Conservation (phyloP, 163 green algal species). For the Chlamydomonas reinhardtii region DNA sequence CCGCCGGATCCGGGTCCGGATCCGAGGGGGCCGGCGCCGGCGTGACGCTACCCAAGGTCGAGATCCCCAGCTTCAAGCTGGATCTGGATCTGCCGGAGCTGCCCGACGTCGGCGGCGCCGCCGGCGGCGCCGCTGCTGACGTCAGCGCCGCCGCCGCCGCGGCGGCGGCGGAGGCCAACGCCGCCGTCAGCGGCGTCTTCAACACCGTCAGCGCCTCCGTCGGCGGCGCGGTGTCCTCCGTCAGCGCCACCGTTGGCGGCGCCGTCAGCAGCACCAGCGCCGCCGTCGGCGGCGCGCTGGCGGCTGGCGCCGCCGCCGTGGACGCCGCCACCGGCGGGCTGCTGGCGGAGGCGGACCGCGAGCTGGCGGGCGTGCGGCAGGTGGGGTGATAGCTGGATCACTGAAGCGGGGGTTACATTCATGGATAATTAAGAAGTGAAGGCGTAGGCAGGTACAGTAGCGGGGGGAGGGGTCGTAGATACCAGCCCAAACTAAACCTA, state of each 20-base stretch:
- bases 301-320: background rate
- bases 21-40: constrained; percentile 1
- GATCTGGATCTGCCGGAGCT: constrained; percentile 1
- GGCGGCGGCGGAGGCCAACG: background rate
- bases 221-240: background rate
- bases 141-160: background rate
- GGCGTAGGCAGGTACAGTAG: too few relatives aligned
- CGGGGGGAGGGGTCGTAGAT: too few relatives aligned
- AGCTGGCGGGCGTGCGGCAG: background rate
- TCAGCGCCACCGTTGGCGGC: background rate
- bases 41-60: constrained; percentile 2
- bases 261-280: background rate
- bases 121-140: constrained; percentile 3
- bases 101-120: constrained; percentile 16
- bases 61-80: background rate
- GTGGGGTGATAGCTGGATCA: background rate
- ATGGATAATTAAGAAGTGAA: too few relatives aligned
- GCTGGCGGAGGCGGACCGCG: constrained; percentile 10
- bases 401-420: too few relatives aligned
- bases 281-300: background rate
- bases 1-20: background rate
- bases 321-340: constrained; percentile 8
- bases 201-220: background rate
- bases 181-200: background rate
- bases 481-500: too few relatives aligned